Percentiles rank a stretch among this genome's conserved stretches.
Conservation (phyloP, 495 filamentous ascomycete species). For the Penicillium tannophilum region DNA sequence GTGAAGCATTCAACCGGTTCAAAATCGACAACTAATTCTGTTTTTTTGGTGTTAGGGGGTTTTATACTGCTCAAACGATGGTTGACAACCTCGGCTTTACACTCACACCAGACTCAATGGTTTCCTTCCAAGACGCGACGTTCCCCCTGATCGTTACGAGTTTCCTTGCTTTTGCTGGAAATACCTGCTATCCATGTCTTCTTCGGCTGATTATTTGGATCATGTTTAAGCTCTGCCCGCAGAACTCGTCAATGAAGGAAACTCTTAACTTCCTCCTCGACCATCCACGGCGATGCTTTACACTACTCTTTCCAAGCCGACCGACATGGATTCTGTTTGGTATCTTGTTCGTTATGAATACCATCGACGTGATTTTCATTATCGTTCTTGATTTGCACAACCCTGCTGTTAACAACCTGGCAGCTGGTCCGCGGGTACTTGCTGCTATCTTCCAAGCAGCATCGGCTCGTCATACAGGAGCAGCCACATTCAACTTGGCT, state of each 20-base stretch:
- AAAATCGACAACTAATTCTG: no score
- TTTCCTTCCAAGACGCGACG: slow-evolving; percentile 68
- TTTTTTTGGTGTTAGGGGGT: neutral
- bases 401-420: neutral
- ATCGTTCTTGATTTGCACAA: neutral
- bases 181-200: slow-evolving; percentile 81
- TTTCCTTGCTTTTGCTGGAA: slow-evolving; percentile 79
- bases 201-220: slow-evolving; percentile 80
- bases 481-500: slow-evolving; percentile 28
- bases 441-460: neutral
- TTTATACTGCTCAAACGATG: neutral
- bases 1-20: slow-evolving; percentile 21
- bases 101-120: slow-evolving; percentile 82
- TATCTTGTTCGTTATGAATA: slow-evolving; percentile 58
- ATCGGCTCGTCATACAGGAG: neutral
- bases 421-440: neutral
- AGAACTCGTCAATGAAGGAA: slow-evolving; percentile 29
- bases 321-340: slow-evolving; percentile 67
- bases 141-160: slow-evolving; percentile 68
- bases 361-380: slow-evolving; percentile 42
- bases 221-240: slow-evolving; percentile 22
- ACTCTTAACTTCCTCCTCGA: slow-evolving; percentile 57
- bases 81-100: slow-evolving; percentile 62
- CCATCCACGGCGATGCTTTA: slow-evolving; percentile 65
- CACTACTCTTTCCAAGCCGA: slow-evolving; percentile 59